Evolutionary conservation across 257 asterid genomes (phyloP).

Genomic region (Nicotiana knightiana): DNA sequence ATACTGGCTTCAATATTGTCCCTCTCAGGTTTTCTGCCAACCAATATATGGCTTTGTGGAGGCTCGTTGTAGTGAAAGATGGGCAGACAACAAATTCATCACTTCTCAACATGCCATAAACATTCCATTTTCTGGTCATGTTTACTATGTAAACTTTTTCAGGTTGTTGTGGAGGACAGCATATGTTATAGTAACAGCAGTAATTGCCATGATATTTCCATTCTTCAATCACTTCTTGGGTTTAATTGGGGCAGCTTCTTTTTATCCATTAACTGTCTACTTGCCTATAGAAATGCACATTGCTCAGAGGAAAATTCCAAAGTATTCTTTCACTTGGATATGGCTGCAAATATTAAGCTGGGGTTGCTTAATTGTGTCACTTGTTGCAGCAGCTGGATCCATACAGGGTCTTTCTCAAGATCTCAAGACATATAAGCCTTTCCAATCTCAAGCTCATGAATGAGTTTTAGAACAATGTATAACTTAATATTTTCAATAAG

Average conservation of each 20-base stretch:
- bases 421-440: conserved; percentile 28
- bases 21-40: conserved; percentile 24
- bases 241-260: conserved; percentile 30
- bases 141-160: conserved; percentile 7
- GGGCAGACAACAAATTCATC: conserved; percentile 17
- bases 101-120: conserved; percentile 14
- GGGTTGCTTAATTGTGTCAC: conserved; percentile 20
- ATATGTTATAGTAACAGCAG: conserved; percentile 20
- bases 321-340: conserved; percentile 25
- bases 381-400: conserved; percentile 33
- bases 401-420: conserved; percentile 22
- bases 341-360: conserved; percentile 19
- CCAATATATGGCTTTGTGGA: conserved; percentile 31
- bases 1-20: neutral
- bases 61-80: neutral
- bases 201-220: conserved; percentile 27
- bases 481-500: neutral
- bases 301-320: conserved; percentile 19
- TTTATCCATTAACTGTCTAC: conserved; percentile 35
- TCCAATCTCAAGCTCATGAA: neutral
- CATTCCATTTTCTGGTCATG: neutral
- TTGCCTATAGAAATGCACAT: conserved; percentile 37
- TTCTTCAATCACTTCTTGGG: conserved; percentile 33
- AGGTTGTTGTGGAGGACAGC: conserved; percentile 27
- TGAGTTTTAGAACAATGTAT: neutral